Conservation (phyloP, 169 alveolate species). For the Plasmodium vivax region DNA sequence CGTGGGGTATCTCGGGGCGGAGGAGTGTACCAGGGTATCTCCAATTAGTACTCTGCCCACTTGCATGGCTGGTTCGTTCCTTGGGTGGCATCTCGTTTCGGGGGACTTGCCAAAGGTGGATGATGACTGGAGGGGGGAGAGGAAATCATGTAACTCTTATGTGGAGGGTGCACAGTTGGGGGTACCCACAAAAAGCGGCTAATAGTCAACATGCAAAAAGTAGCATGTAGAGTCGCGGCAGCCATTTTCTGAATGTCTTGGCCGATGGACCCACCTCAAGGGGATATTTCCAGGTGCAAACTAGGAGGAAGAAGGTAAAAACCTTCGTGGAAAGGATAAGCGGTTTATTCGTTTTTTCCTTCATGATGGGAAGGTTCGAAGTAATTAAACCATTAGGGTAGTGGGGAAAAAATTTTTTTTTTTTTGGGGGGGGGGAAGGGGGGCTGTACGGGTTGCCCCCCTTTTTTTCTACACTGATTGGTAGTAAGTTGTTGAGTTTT, state of each 20-base stretch:
- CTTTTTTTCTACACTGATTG: no score
- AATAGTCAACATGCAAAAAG: no score
- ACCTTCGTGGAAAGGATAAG: background rate
- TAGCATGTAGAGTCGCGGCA: background rate
- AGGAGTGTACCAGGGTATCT: background rate
- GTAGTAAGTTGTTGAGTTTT: no score
- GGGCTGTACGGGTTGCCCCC: no score
- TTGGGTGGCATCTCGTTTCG: background rate
- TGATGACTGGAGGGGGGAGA: background rate
- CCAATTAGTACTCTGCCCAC: background rate
- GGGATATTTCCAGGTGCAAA: background rate
- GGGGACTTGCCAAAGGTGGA: background rate
- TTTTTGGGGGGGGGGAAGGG: no score
- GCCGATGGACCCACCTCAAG: background rate
- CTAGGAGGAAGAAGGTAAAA: background rate
- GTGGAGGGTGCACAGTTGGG: no score
- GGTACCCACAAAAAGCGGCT: no score
- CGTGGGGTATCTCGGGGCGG: background rate
- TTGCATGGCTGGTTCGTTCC: background rate
- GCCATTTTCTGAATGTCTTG: background rate
- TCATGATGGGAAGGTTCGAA: background rate
- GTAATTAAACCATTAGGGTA: background rate
- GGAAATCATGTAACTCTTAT: background rate
- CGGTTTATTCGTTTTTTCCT: background rate
- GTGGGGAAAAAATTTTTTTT: background rate